Evolutionary conservation across 2,329 filamentous ascomycete genomes (phyloP).

Genomic region (Mycogone perniciosa): DNA sequence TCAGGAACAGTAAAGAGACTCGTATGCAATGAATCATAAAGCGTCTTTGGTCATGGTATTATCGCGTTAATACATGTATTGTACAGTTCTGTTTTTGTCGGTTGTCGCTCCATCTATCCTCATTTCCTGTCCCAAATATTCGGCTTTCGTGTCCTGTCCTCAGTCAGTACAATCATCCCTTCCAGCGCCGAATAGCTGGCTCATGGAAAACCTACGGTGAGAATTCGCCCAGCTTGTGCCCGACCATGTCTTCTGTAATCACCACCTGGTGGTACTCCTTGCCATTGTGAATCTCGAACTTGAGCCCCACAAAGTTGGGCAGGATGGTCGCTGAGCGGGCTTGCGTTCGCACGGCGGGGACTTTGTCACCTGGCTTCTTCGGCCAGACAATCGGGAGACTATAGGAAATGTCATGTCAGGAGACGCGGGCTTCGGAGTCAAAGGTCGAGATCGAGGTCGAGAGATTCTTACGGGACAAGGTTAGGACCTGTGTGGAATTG

Average conservation of each 20-base stretch:
- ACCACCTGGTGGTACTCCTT: constrained; percentile 76
- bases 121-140: constrained; percentile 46
- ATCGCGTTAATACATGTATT: constrained; percentile 25
- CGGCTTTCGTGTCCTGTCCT: constrained; percentile 48
- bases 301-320: constrained; percentile 83
- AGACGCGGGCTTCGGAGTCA: not conserved
- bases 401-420: constrained; percentile 14
- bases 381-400: constrained; percentile 59
- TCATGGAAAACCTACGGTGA: constrained; percentile 58
- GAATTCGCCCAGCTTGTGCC: constrained; percentile 91
- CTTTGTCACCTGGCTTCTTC: constrained; percentile 53
- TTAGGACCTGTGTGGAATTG: constrained; percentile 37
- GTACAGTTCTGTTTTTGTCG: constrained; percentile 20
- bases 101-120: constrained; percentile 13
- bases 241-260: constrained; percentile 94
- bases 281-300: constrained; percentile 88
- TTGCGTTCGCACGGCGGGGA: constrained; percentile 74
- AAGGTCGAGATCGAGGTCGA: not conserved
- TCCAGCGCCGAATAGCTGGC: not conserved
- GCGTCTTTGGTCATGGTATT: not conserved
- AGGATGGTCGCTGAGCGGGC: constrained; percentile 84
- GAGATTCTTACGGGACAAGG: constrained; percentile 45
- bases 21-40: too few species aligned
- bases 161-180: constrained; percentile 7
- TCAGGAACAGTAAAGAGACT: too few species aligned